phyloP scores from a whole-genome alignment of 768 basidiomycete genomes.

The Calocybe indica region DNA sequence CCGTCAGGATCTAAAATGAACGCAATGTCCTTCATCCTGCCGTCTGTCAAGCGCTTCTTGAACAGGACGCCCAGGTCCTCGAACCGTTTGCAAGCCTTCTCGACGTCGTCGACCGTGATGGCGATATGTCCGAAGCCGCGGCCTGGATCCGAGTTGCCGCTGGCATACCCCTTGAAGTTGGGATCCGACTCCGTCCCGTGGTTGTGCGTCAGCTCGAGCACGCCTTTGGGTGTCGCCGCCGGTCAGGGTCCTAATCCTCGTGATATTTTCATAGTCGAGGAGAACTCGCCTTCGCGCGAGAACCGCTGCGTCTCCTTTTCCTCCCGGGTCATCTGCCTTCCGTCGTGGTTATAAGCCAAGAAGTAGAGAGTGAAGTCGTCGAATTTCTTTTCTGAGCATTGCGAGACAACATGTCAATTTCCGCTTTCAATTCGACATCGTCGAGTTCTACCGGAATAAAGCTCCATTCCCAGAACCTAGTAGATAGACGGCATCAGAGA shows the following conservation, averaged over 20 bases:
- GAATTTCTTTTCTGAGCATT: slow-evolving; percentile 41
- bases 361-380: slow-evolving; percentile 76
- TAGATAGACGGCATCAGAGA: not conserved
- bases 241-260: not conserved
- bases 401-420: slow-evolving; percentile 3
- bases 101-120: slow-evolving; percentile 76
- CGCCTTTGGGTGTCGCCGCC: slow-evolving; percentile 30
- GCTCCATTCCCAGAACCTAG: slow-evolving; percentile 71
- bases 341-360: slow-evolving; percentile 70
- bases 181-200: slow-evolving; percentile 83
- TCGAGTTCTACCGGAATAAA: slow-evolving; percentile 42
- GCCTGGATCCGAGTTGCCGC: slow-evolving; percentile 80
- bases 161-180: slow-evolving; percentile 75
- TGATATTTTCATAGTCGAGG: not conserved
- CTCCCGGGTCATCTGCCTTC: slow-evolving; percentile 40
- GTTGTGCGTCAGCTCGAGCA: slow-evolving; percentile 85
- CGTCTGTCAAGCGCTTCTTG: slow-evolving; percentile 83
- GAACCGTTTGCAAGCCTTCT: slow-evolving; percentile 78
- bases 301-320: slow-evolving; percentile 47
- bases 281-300: slow-evolving; percentile 57
- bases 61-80: slow-evolving; percentile 75
- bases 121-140: slow-evolving; percentile 86
- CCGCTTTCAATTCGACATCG: not conserved
- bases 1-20: slow-evolving; percentile 85
- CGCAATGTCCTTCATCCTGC: slow-evolving; percentile 80